Evolutionary conservation across 371 early-diverging fungal species (phyloP).

Genomic region (Saksenaea oblongispora): DNA sequence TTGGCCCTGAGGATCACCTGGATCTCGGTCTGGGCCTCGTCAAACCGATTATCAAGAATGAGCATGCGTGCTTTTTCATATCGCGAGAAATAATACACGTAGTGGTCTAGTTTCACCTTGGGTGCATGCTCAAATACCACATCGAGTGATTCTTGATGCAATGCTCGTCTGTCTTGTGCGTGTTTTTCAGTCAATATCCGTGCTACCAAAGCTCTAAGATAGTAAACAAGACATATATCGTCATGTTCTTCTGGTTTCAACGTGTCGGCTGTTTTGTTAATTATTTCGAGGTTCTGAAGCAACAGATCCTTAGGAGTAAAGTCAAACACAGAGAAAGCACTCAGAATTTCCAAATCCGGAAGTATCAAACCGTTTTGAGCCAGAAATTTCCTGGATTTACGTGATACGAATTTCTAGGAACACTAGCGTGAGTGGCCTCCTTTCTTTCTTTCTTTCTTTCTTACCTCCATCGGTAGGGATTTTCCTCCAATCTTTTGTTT

Average conservation of each 20-base stretch:
- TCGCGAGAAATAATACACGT: conserved; percentile 58
- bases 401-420: conserved; percentile 67
- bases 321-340: conserved; percentile 61
- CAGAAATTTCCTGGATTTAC: conserved; percentile 71
- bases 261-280: conserved; percentile 47
- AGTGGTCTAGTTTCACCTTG: conserved; percentile 56
- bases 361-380: conserved; percentile 60
- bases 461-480: conserved; percentile 73
- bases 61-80: conserved; percentile 58
- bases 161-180: neutral
- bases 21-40: conserved; percentile 47
- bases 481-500: conserved; percentile 78
- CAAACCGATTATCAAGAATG: conserved; percentile 43
- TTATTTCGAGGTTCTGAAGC: conserved; percentile 32
- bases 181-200: conserved; percentile 18
- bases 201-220: conserved; percentile 44
- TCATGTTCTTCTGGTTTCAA: conserved; percentile 50
- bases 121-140: conserved; percentile 19
- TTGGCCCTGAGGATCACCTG: conserved; percentile 36
- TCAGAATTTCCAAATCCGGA: conserved; percentile 72
- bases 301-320: conserved; percentile 55
- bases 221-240: conserved; percentile 66
- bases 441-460: neutral
- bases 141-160: conserved; percentile 21
- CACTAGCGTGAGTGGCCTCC: neutral